These are phyloP conservation scores for Podaxis sp. DNA, from an alignment of 768 basidiomycete genomes.

Conservation along the genomic window DNA sequence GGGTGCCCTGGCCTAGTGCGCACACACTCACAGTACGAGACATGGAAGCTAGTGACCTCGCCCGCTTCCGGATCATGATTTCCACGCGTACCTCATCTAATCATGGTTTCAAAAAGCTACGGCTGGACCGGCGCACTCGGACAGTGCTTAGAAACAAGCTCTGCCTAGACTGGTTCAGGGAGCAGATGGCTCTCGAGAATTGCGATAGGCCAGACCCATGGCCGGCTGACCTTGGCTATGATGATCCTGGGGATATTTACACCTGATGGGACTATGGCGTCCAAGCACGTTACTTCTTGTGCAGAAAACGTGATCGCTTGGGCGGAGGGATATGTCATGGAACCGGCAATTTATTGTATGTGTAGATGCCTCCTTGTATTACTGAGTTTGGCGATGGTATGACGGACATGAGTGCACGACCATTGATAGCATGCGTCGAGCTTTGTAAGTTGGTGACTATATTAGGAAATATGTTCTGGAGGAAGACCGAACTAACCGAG, in stretches of 20 bases:
- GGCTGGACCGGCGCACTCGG: slow-evolving; percentile 39
- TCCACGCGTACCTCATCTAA: slow-evolving; percentile 21
- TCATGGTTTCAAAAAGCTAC: slow-evolving; percentile 19
- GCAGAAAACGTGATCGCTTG: not conserved
- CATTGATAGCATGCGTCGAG: not conserved
- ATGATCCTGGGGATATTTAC: slow-evolving; percentile 32
- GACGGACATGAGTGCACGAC: not conserved
- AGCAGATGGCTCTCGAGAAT: slow-evolving; percentile 31
- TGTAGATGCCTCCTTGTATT: not conserved
- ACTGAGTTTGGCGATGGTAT: not conserved
- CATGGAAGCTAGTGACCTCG: slow-evolving; percentile 31
- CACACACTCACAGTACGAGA: slow-evolving; percentile 32
- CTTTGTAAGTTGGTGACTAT: not conserved
- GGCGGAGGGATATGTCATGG: not conserved
- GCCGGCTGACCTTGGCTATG: slow-evolving; percentile 39
- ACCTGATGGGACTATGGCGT: slow-evolving; percentile 16
- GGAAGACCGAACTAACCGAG: not conserved
- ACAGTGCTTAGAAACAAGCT: slow-evolving; percentile 31
- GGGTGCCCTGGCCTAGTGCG: slow-evolving; percentile 35
- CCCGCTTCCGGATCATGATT: slow-evolving; percentile 31
- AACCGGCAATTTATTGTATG: not conserved
- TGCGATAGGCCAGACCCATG: slow-evolving; percentile 32
- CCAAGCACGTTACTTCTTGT: not conserved
- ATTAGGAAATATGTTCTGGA: not conserved
- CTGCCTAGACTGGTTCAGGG: slow-evolving; percentile 28